Evolutionary conservation across 345 rosid genomes (phyloP).

Genomic region (Euphorbia lathyris): DNA sequence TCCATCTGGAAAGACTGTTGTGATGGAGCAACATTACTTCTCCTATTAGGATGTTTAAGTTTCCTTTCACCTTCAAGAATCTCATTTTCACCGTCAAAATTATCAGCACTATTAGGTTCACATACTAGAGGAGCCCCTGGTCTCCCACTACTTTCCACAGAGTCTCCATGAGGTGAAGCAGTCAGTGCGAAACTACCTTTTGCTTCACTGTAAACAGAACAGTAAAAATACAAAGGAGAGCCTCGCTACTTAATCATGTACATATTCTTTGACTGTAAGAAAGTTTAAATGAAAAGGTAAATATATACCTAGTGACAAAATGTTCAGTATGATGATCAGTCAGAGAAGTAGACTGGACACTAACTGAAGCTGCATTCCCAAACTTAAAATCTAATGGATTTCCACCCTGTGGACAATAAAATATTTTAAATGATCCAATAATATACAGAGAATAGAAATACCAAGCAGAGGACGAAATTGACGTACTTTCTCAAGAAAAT

Average conservation of each 20-base stretch:
- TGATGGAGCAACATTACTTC: constrained; percentile 49
- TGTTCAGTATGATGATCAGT: constrained; percentile 77
- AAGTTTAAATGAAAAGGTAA: constrained; percentile 20
- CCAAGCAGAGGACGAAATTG: constrained; percentile 19
- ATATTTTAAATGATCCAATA: constrained; percentile 14
- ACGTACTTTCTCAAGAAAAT: constrained; percentile 96
- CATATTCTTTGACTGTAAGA: constrained; percentile 9
- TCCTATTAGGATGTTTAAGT: constrained; percentile 45
- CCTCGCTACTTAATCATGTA: constrained; percentile 24
- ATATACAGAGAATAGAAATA: constrained; percentile 15
- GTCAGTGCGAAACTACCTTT: constrained; percentile 91
- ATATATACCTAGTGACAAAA: constrained; percentile 69
- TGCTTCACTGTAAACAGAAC: constrained; percentile 66
- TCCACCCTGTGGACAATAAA: constrained; percentile 71
- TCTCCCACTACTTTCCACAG: constrained; percentile 95
- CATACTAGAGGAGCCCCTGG: constrained; percentile 62
- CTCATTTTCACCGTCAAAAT: constrained; percentile 82
- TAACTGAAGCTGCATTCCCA: constrained; percentile 65
- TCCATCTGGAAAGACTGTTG: constrained; percentile 68
- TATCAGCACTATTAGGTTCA: constrained; percentile 92
- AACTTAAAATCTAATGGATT: constrained; percentile 97
- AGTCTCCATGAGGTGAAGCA: constrained; percentile 94
- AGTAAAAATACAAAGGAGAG: constrained; percentile 7
- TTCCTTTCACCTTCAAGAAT: constrained; percentile 54
- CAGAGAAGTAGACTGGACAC: constrained; percentile 93